These are phyloP conservation scores for Chaetomiaceae sp. DNA, from an alignment of 2,329 filamentous ascomycete species.

Conservation along the genomic window DNA sequence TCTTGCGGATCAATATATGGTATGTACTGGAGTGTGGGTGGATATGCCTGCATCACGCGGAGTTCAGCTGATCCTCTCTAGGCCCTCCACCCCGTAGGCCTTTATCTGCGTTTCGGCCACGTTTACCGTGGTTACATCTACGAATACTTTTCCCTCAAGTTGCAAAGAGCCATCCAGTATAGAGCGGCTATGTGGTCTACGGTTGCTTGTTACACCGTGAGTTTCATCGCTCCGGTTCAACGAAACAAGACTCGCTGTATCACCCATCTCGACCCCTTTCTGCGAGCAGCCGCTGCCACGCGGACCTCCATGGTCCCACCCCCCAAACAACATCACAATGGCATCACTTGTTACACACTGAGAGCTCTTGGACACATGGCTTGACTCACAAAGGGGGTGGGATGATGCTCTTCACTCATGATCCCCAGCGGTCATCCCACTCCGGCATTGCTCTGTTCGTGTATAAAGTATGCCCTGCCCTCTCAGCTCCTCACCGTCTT, in stretches of 20 bases:
- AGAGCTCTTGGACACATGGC: not conserved
- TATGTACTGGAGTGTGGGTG: too few relatives aligned
- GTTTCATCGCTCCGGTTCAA: not conserved
- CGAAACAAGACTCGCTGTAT: too few relatives aligned
- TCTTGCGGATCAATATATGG: too few relatives aligned
- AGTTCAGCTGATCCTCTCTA: too few relatives aligned
- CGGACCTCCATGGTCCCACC: not conserved
- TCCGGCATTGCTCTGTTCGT: not conserved
- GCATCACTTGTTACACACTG: not conserved
- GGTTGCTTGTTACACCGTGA: not conserved
- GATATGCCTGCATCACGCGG: too few relatives aligned
- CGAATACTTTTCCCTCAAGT: too few relatives aligned
- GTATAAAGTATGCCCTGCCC: not conserved
- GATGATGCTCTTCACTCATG: not conserved
- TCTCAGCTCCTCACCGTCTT: not conserved
- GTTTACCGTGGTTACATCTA: too few relatives aligned
- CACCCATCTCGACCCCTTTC: not conserved
- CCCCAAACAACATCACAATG: conserved; percentile 3
- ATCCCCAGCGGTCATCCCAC: not conserved
- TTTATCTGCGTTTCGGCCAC: too few relatives aligned
- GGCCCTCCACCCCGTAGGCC: too few relatives aligned
- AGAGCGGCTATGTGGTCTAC: too few relatives aligned
- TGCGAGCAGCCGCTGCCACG: not conserved
- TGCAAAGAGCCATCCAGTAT: too few relatives aligned
- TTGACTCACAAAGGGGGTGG: not conserved